phyloP scores from a whole-genome alignment of 2,329 filamentous ascomycete genomes.

The Botrytis sinoallii region DNA sequence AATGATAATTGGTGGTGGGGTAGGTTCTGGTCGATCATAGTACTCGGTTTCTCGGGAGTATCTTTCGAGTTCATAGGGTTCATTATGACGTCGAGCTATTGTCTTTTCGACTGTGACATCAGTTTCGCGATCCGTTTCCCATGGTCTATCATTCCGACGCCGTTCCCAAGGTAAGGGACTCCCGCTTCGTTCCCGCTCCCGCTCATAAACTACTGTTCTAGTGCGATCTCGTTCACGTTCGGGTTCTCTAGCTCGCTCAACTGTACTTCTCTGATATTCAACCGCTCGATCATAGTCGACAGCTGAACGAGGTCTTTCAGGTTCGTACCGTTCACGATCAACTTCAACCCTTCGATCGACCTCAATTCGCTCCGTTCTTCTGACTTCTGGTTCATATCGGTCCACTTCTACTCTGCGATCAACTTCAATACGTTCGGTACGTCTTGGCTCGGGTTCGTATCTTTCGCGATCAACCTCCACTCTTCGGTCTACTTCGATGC shows the following conservation, averaged over 20 bases:
- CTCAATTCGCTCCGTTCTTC: slow-evolving; percentile 29
- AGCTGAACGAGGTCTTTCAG: slow-evolving; percentile 34
- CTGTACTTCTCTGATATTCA: slow-evolving; percentile 29
- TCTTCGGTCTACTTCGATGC: slow-evolving; percentile 16
- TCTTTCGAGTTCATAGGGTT: slow-evolving; percentile 50
- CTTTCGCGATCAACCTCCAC: slow-evolving; percentile 14
- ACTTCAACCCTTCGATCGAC: slow-evolving; percentile 36
- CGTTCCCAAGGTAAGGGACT: slow-evolving; percentile 37
- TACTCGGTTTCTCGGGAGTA: slow-evolving; percentile 63
- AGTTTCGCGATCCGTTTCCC: slow-evolving; percentile 30
- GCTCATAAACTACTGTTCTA: slow-evolving; percentile 41
- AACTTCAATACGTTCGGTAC: slow-evolving; percentile 33
- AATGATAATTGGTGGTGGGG: slow-evolving; percentile 53
- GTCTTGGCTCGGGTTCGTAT: neutral
- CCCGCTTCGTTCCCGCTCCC: slow-evolving; percentile 32
- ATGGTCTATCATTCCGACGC: slow-evolving; percentile 25
- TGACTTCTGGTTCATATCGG: neutral
- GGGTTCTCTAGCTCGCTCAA: slow-evolving; percentile 39
- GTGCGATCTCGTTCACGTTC: slow-evolving; percentile 34
- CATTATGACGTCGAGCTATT: slow-evolving; percentile 31
- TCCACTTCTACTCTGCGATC: slow-evolving; percentile 29
- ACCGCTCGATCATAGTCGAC: slow-evolving; percentile 28
- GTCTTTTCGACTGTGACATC: slow-evolving; percentile 27
- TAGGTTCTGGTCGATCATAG: slow-evolving; percentile 51
- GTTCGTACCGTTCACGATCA: slow-evolving; percentile 22